Evolutionary conservation across 2,329 filamentous ascomycete species (phyloP).

Genomic region (Neonectria sp.): DNA sequence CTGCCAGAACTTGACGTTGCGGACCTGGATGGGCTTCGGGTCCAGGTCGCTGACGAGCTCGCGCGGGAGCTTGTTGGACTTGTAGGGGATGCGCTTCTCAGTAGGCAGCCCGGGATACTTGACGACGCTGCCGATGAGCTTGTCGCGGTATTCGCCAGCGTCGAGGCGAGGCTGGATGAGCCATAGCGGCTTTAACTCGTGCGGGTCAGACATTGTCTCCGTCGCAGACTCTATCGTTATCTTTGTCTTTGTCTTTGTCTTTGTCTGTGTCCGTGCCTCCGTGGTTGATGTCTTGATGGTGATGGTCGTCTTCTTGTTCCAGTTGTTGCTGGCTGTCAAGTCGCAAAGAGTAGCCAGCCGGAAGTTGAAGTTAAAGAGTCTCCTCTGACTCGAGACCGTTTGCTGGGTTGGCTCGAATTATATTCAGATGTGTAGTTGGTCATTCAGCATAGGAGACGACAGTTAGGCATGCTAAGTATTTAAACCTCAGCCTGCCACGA

Average conservation of each 20-base stretch:
- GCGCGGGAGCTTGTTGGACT: conserved; percentile 23
- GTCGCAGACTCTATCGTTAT: not conserved
- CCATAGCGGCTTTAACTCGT: conserved; percentile 28
- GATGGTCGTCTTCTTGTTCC: not conserved
- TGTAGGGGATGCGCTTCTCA: conserved; percentile 28
- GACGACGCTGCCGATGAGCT: conserved; percentile 28
- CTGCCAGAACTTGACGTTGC: conserved; percentile 30
- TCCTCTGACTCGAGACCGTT: not conserved
- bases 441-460: not conserved
- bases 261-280: not conserved
- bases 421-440: not conserved
- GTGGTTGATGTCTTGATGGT: not conserved
- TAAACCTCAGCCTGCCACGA: conserved; percentile 21
- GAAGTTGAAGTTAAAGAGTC: not conserved
- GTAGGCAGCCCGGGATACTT: conserved; percentile 25
- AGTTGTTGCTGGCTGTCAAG: not conserved
- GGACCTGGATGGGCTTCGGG: conserved; percentile 28
- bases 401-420: not conserved
- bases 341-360: not conserved
- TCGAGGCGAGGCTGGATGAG: conserved; percentile 26
- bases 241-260: not conserved
- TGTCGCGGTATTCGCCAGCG: conserved; percentile 27
- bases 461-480: conserved; percentile 3
- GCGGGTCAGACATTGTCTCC: conserved; percentile 23
- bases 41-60: conserved; percentile 26